Base-by-base conservation (phyloP, 805 yeast genomes). In the Myxozyma melibiosi region DNA sequence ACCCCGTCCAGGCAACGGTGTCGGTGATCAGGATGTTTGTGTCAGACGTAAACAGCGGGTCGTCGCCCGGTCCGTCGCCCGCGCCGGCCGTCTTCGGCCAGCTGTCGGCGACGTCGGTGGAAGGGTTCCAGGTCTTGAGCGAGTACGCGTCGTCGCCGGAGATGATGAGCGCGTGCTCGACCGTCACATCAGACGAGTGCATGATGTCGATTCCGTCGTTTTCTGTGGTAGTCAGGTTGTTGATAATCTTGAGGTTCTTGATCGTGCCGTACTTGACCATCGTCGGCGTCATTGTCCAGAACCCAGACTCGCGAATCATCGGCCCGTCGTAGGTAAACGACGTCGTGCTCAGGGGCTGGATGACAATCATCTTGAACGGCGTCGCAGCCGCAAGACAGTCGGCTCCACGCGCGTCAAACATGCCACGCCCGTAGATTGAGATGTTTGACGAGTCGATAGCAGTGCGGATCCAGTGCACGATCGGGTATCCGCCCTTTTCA, bases 161-260 rank as follows among this genome's bases (percentile, higher is more conserved):
- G 7, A 47, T 25, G 24, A 51, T 53, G 24, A 53, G 28, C 18
- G 60, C 47, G 38, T 56, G 56, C 6, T 44, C 27, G 14, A 56
- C 45, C 11, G 34, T 20, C 18, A 56, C 53, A 46, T 41, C 35
- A 25, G 27, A 24, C 24, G 55, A 51, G 37, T 51, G 53, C 60
- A 56, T 56, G 31, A 56, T 43, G 31, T 56, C 60, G 28, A 56
- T 38, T 4, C 60, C 60, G 33, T 56, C 60, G 49, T 56, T 56
- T 53, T 56, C 60, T 5, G 39, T 18, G 44, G 40, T 46, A 2
- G 45, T 33, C 33, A 56, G 40, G 22, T 45, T 37, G 28, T 56
- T 56, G 25, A 51, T 28, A 18, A 56, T 46, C 44, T 56, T 56
- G 47, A 51, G 27, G 42, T 56, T 56, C 11, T n/a, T 20, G 22